A percentile compares a stretch with the other conserved stretches of the same genome.
These are phyloP conservation scores for Agastache rugosa DNA, from an alignment of 257 asterid genomes.

Conservation along the genomic window DNA sequence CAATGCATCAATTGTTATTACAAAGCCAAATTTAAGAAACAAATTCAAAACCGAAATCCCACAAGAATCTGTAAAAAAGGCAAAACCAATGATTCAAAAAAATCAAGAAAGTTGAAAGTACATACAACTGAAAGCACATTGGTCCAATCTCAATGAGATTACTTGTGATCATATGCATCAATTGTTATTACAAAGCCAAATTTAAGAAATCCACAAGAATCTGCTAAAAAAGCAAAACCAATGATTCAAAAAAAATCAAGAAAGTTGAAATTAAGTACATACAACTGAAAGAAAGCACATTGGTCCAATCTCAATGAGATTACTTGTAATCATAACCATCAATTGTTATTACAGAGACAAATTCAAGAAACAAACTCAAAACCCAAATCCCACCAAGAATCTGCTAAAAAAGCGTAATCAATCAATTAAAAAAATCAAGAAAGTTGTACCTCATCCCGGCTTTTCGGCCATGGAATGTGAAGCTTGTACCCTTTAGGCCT, in stretches of 20 bases:
- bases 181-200: neutral
- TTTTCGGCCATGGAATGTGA: conserved; percentile 70
- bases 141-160: neutral
- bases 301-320: neutral
- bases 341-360: neutral
- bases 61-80: too few relatives aligned
- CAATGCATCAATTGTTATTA: neutral
- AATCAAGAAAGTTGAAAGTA: too few relatives aligned
- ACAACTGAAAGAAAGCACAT: conserved; percentile 12
- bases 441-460: conserved; percentile 62
- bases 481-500: conserved; percentile 65
- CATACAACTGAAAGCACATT: neutral
- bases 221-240: too few relatives aligned
- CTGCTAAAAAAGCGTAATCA: neutral
- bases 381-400: conserved; percentile 6
- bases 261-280: too few relatives aligned
- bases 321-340: neutral
- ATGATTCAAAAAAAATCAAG: too few relatives aligned
- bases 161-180: neutral
- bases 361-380: conserved; percentile 10
- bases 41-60: neutral
- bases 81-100: too few relatives aligned
- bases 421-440: conserved; percentile 12
- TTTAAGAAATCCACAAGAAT: conserved; percentile 8
- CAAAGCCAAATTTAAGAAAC: conserved; percentile 8